Evolutionary conservation across 2,329 filamentous ascomycete genomes (phyloP), one percentile per base, ranked within the genome.

Genomic region (Fusarium sp.): DNA sequence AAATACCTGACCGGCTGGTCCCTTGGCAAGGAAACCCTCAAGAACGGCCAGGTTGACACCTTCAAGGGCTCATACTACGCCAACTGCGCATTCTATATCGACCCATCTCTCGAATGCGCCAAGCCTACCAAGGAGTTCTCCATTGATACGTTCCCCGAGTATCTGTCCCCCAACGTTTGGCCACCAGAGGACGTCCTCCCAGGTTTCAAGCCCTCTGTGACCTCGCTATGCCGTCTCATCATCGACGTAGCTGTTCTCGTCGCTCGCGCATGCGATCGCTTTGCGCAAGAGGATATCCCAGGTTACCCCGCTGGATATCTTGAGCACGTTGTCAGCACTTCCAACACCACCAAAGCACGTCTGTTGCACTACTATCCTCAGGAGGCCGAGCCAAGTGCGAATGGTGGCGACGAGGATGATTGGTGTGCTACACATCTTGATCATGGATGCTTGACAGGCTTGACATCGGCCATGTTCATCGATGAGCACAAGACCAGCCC

Each of bases 401-500:
- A 78, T 10, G 78, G 79, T 40, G 79, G 77, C 34, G 83, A 83
- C 55, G 90, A 93, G 64, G 94, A 97, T 78, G 92, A 97, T 80
- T 99, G 96, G 96, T 99, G 95, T 79, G 92, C 94, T 5, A 93
- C 91, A 2, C 92, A 96, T 77, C 83, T 96, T 58, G 95, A 98
- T 79, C 94, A 97, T 74, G 94, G 96, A 42, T 98, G 95, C 77
- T 85, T 99, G 33, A 99, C 96, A 0, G 95, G 94, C 15, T 85
- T 99, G 34, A 99, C 96, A 1, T 95, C 92, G 4, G 94, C 95
- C 71, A 97, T 98, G 94, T 98, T 97, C 79, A 86, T 98, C 66
- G 93, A 98, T 76, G 95, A 98, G 81, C 80, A 79, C 34, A 77
- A 78, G 62, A 72, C 82, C 66, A 66, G 73, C 61, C 73, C 81